A percentile compares a stretch with the other conserved stretches of the same genome.
Conservation (phyloP, 1,284 basidiomycete species). For the Ustilago bromivora region DNA sequence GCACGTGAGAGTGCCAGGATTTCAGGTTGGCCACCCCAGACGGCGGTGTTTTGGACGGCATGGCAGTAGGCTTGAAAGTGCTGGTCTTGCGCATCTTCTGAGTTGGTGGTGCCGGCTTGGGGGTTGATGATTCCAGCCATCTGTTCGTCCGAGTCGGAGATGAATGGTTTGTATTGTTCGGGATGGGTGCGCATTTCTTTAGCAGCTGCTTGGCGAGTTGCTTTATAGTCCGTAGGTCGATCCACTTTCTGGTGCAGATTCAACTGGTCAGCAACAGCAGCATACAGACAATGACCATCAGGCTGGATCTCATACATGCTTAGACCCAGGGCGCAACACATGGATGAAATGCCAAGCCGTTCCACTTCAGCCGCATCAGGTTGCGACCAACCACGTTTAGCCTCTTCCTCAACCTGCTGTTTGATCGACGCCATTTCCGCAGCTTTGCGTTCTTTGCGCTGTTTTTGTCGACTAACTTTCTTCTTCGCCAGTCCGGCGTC, state of each 20-base stretch:
- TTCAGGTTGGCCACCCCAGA: conserved; percentile 98
- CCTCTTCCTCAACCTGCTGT: conserved; percentile 52
- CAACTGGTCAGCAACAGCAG: conserved; percentile 86
- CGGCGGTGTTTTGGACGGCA: conserved; percentile 82
- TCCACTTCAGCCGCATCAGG: conserved; percentile 57
- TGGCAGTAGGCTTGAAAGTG: conserved; percentile 84
- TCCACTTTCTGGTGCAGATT: conserved; percentile 43
- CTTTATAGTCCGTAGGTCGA: conserved; percentile 70
- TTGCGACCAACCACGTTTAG: conserved; percentile 48
- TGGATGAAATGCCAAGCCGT: conserved; percentile 48
- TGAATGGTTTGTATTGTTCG: conserved; percentile 93
- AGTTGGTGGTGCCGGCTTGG: conserved; percentile 73
- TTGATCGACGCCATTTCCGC: conserved; percentile 55
- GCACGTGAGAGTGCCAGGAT: conserved; percentile 87
- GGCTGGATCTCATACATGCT: conserved; percentile 77
- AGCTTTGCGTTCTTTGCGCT: conserved; percentile 59
- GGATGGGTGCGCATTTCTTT: conserved; percentile 85
- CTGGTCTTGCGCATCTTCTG: conserved; percentile 72
- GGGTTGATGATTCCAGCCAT: conserved; percentile 77
- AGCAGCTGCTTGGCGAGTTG: conserved; percentile 79
- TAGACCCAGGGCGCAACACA: conserved; percentile 54
- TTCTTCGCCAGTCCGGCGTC: conserved; percentile 30
- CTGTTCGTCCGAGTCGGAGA: conserved; percentile 74
- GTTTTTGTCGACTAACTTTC: conserved; percentile 49
- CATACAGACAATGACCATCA: conserved; percentile 94